A percentile compares a stretch with the other conserved stretches of the same genome.
These are phyloP conservation scores for Kalanchoe fedtschenkoi DNA, from an alignment of 164 flowering plant species.

Conservation along the genomic window DNA sequence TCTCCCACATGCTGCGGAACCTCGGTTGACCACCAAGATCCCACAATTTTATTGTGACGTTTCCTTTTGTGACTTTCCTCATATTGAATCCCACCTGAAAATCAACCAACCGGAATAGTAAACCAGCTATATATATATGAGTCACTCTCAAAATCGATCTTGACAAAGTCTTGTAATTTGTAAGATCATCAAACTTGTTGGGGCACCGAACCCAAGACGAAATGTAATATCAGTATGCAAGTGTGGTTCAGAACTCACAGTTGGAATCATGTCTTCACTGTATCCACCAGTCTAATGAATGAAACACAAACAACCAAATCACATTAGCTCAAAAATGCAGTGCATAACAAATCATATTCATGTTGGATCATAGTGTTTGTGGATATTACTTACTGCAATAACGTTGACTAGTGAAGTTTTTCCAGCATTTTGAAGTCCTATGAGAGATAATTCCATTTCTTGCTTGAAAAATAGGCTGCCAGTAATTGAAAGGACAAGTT, in stretches of 20 bases:
- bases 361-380: not conserved
- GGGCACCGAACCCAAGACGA: too few relatives aligned
- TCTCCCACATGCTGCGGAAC: conserved; percentile 98
- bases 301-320: not conserved
- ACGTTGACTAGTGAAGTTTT: conserved; percentile 95
- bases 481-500: not conserved
- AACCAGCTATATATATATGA: not conserved
- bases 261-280: conserved; percentile 97
- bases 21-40: conserved; percentile 99
- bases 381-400: conserved; percentile 70
- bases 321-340: not conserved
- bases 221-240: not conserved
- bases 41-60: conserved; percentile 92
- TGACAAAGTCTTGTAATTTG: too few relatives aligned
- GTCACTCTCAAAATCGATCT: too few relatives aligned
- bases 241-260: conserved; percentile 35
- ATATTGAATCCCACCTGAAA: conserved; percentile 88
- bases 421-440: conserved; percentile 94
- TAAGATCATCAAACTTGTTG: too few relatives aligned
- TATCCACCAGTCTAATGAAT: conserved; percentile 79
- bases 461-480: conserved; percentile 93
- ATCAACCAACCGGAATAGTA: not conserved
- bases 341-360: not conserved
- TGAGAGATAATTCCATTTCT: conserved; percentile 92
- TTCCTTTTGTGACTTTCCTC: conserved; percentile 92